A percentile compares a stretch with the other conserved stretches of the same genome.
Conservation (phyloP, 2,329 filamentous ascomycete genomes). For the Coniochaeta hoffmannii region DNA sequence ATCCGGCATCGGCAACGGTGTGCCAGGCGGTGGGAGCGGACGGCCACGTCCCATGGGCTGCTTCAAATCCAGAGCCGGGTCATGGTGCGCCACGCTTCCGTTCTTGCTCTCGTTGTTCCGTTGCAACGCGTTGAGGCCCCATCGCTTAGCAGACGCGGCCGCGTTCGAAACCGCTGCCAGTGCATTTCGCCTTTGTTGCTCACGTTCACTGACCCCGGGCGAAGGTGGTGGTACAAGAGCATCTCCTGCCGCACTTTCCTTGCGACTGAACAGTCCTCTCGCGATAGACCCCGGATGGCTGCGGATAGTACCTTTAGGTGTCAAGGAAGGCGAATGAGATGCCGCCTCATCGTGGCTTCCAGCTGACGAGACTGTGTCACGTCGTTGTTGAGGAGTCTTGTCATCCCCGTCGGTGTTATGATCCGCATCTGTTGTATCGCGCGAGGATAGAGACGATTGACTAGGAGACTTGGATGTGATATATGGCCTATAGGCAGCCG, state of each 20-base stretch:
- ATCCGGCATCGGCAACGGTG: slow-evolving; percentile 65
- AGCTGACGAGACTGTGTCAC: slow-evolving; percentile 24
- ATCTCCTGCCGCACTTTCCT: slow-evolving; percentile 10
- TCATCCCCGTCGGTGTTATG: slow-evolving; percentile 24
- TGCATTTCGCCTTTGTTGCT: slow-evolving; percentile 36
- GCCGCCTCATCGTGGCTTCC: slow-evolving; percentile 19
- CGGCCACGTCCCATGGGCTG: slow-evolving; percentile 78
- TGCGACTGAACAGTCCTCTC: slow-evolving; percentile 15
- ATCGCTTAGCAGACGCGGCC: slow-evolving; percentile 48
- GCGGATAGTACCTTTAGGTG: slow-evolving; percentile 13
- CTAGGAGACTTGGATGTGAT: slow-evolving; percentile 32
- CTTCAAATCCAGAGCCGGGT: slow-evolving; percentile 33
- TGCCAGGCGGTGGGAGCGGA: slow-evolving; percentile 74
- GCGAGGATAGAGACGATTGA: slow-evolving; percentile 43
- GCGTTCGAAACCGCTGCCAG: slow-evolving; percentile 48
- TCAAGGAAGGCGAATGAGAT: slow-evolving; percentile 14
- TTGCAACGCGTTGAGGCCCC: slow-evolving; percentile 51
- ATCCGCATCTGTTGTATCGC: slow-evolving; percentile 33
- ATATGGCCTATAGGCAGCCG: slow-evolving; percentile 27
- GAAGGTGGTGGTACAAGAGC: slow-evolving; percentile 8
- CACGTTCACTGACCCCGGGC: slow-evolving; percentile 8
- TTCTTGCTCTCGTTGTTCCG: slow-evolving; percentile 35
- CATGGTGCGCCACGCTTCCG: slow-evolving; percentile 8
- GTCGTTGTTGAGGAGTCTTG: slow-evolving; percentile 26
- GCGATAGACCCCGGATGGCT: slow-evolving; percentile 12